Base-by-base conservation (phyloP, 2,329 filamentous ascomycete species). In the Myriosclerotinia duriaeana region DNA sequence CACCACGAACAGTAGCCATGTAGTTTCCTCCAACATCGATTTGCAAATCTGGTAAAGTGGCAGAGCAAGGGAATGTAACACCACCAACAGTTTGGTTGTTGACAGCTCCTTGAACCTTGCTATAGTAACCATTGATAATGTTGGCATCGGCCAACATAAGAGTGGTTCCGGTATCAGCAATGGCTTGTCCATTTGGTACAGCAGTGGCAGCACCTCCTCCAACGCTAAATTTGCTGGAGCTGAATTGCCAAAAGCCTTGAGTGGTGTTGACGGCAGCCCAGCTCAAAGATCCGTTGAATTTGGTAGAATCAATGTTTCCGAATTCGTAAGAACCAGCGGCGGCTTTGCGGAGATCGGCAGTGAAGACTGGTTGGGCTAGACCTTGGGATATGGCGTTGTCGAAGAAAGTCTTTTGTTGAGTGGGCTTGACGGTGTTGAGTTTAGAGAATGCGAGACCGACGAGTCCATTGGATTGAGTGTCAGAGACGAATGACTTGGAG, bases 211-310 rank as follows among this genome's bases (percentile, higher is more conserved):
- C 89, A 30, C 74, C 76, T 3, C 65, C 69, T 66, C 75, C 80
- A 70, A 84, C 78, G 54, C 80, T 78, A 67, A 80, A 77, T 53
- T 80, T 78, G 69, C 81, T 82, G 64, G 79, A 80, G 68, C 84
- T 82, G 68, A 86, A 85, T 66, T 81, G 78, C 85, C 85, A 88
- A 78, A 82, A 87, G 38, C 84, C 84, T 20, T 82, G 76, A 68
- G 75, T 77, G 70, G 74, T 80, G 75, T 83, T 79, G 70, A 85
- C 80, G 34, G 78, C 67, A 26, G 80, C 78, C 76, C 85, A 88
- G 68, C 77, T 78, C 71, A 88, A 81, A 40, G 75, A 67, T 58
- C 85, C 85, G 4, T 80, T 83, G 80, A 84, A 86, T 72, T 82
- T 82, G 68, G 77, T 76, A 22, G 67, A 71, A 77, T 87, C 82